Base-by-base conservation (phyloP, 257 asterid genomes). In the Gentiana macrophylla region DNA sequence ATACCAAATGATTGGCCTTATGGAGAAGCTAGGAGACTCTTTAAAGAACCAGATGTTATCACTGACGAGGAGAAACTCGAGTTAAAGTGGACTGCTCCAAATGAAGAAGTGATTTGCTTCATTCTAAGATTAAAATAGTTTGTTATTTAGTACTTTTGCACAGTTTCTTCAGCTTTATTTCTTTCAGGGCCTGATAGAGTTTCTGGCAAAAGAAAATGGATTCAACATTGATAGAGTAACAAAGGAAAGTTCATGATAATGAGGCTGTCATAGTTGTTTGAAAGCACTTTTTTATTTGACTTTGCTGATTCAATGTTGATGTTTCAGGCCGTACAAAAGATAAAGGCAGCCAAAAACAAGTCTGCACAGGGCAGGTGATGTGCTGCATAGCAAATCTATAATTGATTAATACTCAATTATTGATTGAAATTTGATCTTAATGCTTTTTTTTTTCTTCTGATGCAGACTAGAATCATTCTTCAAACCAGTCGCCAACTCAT, bases 1-100 rank as follows among this genome's bases (percentile, higher is more conserved):
- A 80, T 92, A 67, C 95, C 97, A 59, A 95, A 83, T 2, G 88
- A 88, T 43, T 92, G 99, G 99, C 99, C 97, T 50, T 92, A 81
- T 69, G 57, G 70, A 67, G 97, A 88, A 71, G 99, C 97, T 70
- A 81, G 97, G 66, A 75, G 70, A 59, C 99, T 92, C 67, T 92
- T 92, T 68, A 88, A 81, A 66, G 99, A 92, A 67, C 99, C 99
- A 37, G 81, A 73, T 52, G 95, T 88, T 63, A 50, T 60, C 60
- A 70, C 79, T 24, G 84, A 74, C 64, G 86, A 80, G 44, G 88
- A 86, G 62, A 75, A 78, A 63, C 72, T 73, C 62, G 99, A 92
- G 47, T 82, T 92, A 24, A 92, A 88, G 75, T 92, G 99, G 99
- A 74, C 80, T 65, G 71, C 94, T 69, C 97, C 97, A 35, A 95